Evolutionary conservation across 768 basidiomycete genomes (phyloP).

Genomic region (Xerocomus potaroensis): DNA sequence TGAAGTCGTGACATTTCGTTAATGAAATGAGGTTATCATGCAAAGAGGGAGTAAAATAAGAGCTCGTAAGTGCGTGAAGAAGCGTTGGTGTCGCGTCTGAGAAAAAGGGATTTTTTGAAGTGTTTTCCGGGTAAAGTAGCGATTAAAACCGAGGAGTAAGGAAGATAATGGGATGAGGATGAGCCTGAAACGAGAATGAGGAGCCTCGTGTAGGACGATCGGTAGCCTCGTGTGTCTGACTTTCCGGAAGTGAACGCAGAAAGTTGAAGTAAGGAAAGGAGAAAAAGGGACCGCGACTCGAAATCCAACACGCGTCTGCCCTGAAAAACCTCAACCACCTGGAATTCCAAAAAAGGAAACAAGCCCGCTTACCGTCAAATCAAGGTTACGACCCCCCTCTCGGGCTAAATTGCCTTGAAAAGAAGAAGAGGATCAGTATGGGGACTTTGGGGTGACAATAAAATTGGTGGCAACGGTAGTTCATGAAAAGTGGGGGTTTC

Average conservation of each 20-base stretch:
- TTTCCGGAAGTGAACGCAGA: conserved; percentile 35
- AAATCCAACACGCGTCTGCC: conserved; percentile 27
- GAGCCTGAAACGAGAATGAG: conserved; percentile 23
- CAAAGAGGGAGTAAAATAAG: conserved; percentile 26
- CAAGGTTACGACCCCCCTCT: conserved; percentile 1
- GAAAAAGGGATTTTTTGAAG: conserved; percentile 15
- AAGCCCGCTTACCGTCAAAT: conserved; percentile 26
- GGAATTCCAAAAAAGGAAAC: conserved; percentile 27
- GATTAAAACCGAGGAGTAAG: conserved; percentile 24
- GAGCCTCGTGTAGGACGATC: conserved; percentile 45
- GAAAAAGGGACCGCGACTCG: conserved; percentile 12
- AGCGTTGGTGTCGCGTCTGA: conserved; percentile 33
- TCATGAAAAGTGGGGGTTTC: conserved; percentile 17
- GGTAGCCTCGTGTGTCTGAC: conserved; percentile 47
- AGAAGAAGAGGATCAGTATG: conserved; percentile 12
- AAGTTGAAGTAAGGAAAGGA: conserved; percentile 22
- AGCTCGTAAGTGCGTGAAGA: conserved; percentile 27
- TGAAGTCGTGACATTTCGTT: conserved; percentile 37
- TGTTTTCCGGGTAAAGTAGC: conserved; percentile 17
- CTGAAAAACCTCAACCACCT: conserved; percentile 33
- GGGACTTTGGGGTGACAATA: too few species aligned
- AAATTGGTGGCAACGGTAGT: neutral
- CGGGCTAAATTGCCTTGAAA: neutral
- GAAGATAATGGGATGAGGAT: conserved; percentile 16
- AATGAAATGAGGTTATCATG: conserved; percentile 29